These are phyloP conservation scores for Phytophthora tentaculata DNA, from an alignment of 352 stramenopile species.

Conservation along the genomic window DNA sequence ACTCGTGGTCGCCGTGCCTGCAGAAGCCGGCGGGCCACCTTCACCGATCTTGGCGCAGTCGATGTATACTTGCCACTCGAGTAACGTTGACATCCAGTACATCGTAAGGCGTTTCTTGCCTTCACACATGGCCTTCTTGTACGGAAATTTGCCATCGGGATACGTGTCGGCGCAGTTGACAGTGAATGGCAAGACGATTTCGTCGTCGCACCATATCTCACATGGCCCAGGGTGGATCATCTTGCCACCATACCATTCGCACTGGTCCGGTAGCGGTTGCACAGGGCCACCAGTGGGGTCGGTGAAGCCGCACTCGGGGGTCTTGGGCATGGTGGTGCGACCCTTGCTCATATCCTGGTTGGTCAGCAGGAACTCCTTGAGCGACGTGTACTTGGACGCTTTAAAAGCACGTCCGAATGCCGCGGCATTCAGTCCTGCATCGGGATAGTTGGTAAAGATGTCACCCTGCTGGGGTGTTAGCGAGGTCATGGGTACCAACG, in stretches of 20 bases:
- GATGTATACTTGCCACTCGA: constrained; percentile 34
- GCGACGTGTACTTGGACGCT: constrained; percentile 19
- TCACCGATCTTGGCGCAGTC: constrained; percentile 29
- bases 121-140: constrained; percentile 36
- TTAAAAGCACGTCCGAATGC: constrained; percentile 19
- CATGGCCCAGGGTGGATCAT: constrained; percentile 52
- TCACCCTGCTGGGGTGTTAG: constrained; percentile 17
- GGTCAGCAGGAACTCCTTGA: constrained; percentile 24
- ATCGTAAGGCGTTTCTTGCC: constrained; percentile 42
- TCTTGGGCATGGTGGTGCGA: constrained; percentile 26
- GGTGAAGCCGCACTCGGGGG: constrained; percentile 38
- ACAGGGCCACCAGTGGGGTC: constrained; percentile 29
- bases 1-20: background rate
- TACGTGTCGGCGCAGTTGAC: constrained; percentile 43
- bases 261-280: constrained; percentile 32
- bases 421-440: constrained; percentile 14
- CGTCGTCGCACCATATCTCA: constrained; percentile 54
- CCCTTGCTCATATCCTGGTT: constrained; percentile 30
- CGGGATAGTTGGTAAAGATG: constrained; percentile 26
- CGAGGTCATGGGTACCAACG: constrained; percentile 13
- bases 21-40: constrained; percentile 13
- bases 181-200: constrained; percentile 46
- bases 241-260: constrained; percentile 41
- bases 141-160: constrained; percentile 36
- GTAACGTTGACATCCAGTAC: constrained; percentile 45